phyloP scores from a whole-genome alignment of 1,284 basidiomycete species.

The Puccinia coronata region DNA sequence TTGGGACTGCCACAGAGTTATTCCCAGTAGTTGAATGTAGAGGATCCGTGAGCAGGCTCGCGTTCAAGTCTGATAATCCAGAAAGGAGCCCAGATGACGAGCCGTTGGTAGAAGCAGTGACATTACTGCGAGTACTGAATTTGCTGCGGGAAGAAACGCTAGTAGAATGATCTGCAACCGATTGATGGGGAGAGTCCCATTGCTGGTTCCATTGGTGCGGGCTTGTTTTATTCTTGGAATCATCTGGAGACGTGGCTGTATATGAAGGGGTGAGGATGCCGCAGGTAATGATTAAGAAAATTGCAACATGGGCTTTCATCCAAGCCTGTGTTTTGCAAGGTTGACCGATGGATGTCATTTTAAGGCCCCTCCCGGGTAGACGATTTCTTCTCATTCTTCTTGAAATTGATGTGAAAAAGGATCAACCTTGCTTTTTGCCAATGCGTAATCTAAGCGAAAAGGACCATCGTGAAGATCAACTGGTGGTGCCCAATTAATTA shows the following conservation, averaged over 20 bases:
- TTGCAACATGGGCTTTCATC: background rate
- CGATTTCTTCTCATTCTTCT: background rate
- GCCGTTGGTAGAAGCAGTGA: background rate
- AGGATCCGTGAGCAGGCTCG: background rate
- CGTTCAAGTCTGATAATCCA: background rate
- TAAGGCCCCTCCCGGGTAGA: no score
- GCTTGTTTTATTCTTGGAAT: background rate
- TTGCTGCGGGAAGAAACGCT: background rate
- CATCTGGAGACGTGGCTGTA: background rate
- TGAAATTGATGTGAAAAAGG: background rate
- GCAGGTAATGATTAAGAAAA: slow-evolving; percentile 7
- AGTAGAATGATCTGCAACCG: background rate
- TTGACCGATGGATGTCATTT: background rate
- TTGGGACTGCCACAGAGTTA: background rate
- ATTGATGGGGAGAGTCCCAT: background rate
- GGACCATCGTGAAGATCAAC: background rate
- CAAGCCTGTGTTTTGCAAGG: background rate
- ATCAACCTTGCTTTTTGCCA: background rate
- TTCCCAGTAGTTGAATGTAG: background rate
- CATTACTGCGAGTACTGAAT: background rate
- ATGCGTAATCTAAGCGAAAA: background rate
- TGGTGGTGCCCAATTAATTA: background rate
- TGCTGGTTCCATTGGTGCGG: background rate
- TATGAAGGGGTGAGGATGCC: background rate
- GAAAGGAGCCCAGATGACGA: background rate